Conservation (phyloP, 2,329 filamentous ascomycete genomes). For the Alternaria rosae region DNA sequence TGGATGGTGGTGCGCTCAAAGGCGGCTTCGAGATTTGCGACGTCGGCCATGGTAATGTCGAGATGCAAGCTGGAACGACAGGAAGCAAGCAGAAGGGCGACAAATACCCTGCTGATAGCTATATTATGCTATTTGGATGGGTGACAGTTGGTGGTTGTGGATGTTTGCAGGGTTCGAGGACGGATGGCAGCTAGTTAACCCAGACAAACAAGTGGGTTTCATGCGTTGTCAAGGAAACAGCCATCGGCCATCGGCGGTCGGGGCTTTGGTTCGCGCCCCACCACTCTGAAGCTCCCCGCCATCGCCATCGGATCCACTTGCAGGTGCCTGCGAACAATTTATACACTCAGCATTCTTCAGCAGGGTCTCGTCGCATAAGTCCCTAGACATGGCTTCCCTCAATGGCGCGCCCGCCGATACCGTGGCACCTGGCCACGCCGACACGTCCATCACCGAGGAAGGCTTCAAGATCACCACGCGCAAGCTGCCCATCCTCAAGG, state of each 20-base stretch:
- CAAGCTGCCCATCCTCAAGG: constrained; percentile 94
- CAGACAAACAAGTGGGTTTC: constrained; percentile 23
- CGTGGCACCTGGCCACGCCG: constrained; percentile 41
- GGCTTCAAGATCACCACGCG: constrained; percentile 80
- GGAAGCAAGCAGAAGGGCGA: constrained; percentile 15
- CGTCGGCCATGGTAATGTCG: constrained; percentile 54
- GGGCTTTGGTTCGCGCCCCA: constrained; percentile 10
- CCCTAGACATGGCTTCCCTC: constrained; percentile 30
- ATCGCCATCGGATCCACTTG: constrained; percentile 21
- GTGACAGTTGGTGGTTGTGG: constrained; percentile 17
- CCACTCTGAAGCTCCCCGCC: constrained; percentile 9
- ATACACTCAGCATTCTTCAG: neutral
- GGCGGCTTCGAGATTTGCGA: constrained; percentile 80
- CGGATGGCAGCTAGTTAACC: constrained; percentile 10
- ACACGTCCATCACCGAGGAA: constrained; percentile 46
- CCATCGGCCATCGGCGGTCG: constrained; percentile 16
- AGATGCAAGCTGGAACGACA: constrained; percentile 14
- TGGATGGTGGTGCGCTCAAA: constrained; percentile 90
- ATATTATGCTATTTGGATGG: constrained; percentile 13
- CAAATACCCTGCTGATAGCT: constrained; percentile 11
- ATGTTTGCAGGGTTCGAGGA: constrained; percentile 13
- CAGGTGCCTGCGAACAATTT: neutral
- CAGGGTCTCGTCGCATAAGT: neutral
- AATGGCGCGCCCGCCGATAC: constrained; percentile 46
- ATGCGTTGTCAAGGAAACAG: constrained; percentile 15